Percentiles rank a stretch among this genome's conserved stretches.
phyloP scores from a whole-genome alignment of 2,329 filamentous ascomycete species.

The Monosporascus sp. region DNA sequence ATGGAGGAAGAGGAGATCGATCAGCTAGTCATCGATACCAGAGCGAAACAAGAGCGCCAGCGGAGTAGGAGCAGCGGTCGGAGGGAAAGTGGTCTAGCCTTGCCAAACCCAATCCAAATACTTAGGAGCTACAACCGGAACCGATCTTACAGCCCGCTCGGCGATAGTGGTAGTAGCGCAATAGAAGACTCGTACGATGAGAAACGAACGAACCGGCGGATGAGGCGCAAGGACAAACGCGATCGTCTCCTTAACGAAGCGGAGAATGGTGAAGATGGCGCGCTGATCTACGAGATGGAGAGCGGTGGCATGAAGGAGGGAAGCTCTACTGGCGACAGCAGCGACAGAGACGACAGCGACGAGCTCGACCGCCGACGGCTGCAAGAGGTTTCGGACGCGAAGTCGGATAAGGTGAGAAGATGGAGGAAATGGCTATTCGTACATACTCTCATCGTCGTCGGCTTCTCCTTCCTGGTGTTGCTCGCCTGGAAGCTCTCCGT shows the following conservation, averaged over 20 bases:
- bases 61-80: conserved; percentile 42
- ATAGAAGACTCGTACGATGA: conserved; percentile 45
- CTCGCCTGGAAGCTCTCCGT: conserved; percentile 55
- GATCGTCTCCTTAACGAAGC: conserved; percentile 48
- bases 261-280: conserved; percentile 61
- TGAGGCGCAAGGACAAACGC: conserved; percentile 48
- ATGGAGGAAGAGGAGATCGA: conserved; percentile 72
- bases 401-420: conserved; percentile 43
- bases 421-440: conserved; percentile 53
- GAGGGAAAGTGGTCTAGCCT: conserved; percentile 37
- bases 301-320: conserved; percentile 67
- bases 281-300: conserved; percentile 74
- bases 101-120: conserved; percentile 44
- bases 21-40: conserved; percentile 49
- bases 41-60: conserved; percentile 36
- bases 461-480: conserved; percentile 51
- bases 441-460: conserved; percentile 45
- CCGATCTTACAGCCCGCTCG: conserved; percentile 34
- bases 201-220: conserved; percentile 44
- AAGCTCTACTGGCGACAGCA: conserved; percentile 57
- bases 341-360: conserved; percentile 55
- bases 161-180: conserved; percentile 37
- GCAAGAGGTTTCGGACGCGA: conserved; percentile 41
- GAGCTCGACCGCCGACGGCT: conserved; percentile 51
- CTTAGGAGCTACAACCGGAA: conserved; percentile 33